phyloP scores from a whole-genome alignment of 805 yeast species.

The Lipomyces lipofer region DNA sequence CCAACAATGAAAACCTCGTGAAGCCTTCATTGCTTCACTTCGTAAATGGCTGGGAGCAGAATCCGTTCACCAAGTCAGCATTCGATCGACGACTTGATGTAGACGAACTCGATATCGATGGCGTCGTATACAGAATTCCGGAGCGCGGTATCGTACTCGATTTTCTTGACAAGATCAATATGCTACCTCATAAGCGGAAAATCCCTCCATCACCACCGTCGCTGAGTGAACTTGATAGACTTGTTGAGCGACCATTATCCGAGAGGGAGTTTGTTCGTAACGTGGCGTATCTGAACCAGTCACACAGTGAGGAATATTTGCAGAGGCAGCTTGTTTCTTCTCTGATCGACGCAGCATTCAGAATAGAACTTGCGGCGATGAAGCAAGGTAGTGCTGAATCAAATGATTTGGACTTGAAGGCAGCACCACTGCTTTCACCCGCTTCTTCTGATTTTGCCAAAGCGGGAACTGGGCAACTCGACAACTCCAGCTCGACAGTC shows the following conservation, averaged over 20 bases:
- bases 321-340: constrained; percentile 17
- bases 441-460: not conserved
- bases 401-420: not conserved
- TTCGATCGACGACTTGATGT: constrained; percentile 30
- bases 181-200: constrained; percentile 15
- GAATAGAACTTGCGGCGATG: not conserved
- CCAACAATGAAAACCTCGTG: constrained; percentile 17
- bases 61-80: constrained; percentile 13
- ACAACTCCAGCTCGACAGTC: not conserved
- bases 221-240: constrained; percentile 21
- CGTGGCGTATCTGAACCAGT: constrained; percentile 33
- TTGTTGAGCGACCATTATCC: constrained; percentile 22
- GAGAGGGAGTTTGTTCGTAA: constrained; percentile 28
- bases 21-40: constrained; percentile 25
- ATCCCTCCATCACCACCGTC: constrained; percentile 6
- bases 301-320: constrained; percentile 25
- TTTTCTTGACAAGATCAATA: constrained; percentile 57
- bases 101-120: constrained; percentile 40
- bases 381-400: not conserved
- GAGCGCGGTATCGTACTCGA: constrained; percentile 69
- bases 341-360: constrained; percentile 25
- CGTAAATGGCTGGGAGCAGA: constrained; percentile 21
- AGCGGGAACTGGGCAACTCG: not conserved
- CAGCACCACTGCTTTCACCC: not conserved
- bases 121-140: constrained; percentile 62